Percentiles rank a stretch among this genome's conserved stretches.
Evolutionary conservation across 768 basidiomycete genomes (phyloP).

Genomic region (Lactarius quietus): DNA sequence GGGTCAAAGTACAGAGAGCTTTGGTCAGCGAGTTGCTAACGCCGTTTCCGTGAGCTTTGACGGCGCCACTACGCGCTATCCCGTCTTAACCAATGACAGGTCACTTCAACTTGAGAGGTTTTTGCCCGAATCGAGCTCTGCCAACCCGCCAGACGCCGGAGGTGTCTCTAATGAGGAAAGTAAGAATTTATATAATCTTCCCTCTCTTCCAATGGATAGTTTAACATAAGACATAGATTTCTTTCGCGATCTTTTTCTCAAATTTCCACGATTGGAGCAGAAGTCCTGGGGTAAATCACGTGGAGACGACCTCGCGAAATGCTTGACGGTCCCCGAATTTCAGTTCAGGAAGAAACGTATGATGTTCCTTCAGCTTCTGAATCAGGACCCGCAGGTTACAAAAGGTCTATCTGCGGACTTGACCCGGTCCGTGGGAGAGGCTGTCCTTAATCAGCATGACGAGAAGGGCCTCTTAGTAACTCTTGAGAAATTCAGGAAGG

Average conservation of each 20-base stretch:
- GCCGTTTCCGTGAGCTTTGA: constrained; percentile 6
- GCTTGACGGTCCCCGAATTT: not conserved
- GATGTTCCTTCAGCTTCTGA: not conserved
- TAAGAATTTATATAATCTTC: not conserved
- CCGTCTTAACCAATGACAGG: not conserved
- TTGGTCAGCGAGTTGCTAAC: constrained; percentile 3
- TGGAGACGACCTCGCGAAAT: not conserved
- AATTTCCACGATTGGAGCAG: not conserved
- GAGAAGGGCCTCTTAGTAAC: not conserved
- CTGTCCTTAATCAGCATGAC: not conserved
- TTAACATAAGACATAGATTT: not conserved
- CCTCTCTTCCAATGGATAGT: not conserved
- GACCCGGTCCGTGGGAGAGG: not conserved
- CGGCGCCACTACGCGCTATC: not conserved
- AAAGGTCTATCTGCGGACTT: not conserved
- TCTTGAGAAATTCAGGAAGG: not conserved
- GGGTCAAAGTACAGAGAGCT: not conserved
- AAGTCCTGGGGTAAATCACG: not conserved
- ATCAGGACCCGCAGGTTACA: not conserved
- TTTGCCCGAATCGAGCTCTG: not conserved
- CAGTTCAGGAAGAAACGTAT: constrained; percentile 7
- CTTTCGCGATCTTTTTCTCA: not conserved
- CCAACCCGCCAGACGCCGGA: not conserved
- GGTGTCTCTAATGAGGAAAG: not conserved
- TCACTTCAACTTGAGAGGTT: constrained; percentile 12